A percentile compares a stretch with the other conserved stretches of the same genome.
phyloP scores from a whole-genome alignment of 345 rosid species.

The Ricinus communis region DNA sequence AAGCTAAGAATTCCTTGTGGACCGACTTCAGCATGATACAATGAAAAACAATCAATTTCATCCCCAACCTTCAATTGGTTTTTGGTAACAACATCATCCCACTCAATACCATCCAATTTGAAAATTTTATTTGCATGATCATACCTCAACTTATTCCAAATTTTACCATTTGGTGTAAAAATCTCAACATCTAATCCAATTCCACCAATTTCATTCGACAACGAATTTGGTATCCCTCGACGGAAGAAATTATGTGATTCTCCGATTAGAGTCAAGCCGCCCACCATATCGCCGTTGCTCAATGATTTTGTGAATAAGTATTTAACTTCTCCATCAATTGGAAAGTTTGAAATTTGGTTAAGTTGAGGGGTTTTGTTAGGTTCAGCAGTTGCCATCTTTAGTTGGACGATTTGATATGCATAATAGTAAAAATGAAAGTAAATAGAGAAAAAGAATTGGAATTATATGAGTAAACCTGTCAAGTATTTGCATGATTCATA shows the following conservation, averaged over 20 bases:
- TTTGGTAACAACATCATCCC: not conserved
- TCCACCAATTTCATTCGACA: not conserved
- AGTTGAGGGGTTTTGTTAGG: too few relatives aligned
- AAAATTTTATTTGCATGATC: not conserved
- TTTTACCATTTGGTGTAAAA: not conserved
- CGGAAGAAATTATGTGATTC: not conserved
- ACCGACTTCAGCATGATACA: not conserved
- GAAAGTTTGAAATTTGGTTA: not conserved
- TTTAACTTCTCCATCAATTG: not conserved
- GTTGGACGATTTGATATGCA: too few relatives aligned
- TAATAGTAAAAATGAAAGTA: too few relatives aligned
- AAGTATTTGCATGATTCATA: too few relatives aligned
- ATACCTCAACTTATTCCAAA: not conserved
- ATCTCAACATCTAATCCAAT: slow-evolving; percentile 13
- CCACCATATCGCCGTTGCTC: not conserved
- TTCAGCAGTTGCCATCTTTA: too few relatives aligned
- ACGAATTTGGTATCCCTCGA: not conserved
- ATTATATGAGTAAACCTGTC: too few relatives aligned
- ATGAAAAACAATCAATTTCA: not conserved
- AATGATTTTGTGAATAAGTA: slow-evolving; percentile 10
- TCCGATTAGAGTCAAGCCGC: slow-evolving; percentile 7
- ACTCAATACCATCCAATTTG: not conserved
- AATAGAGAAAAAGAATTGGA: too few relatives aligned
- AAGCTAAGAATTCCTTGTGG: not conserved
- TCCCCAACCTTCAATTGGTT: slow-evolving; percentile 2